Evolutionary conservation across 306 rosid genomes (phyloP), one percentile per base, ranked within the genome.

Genomic region (Astragalus membranaceus): DNA sequence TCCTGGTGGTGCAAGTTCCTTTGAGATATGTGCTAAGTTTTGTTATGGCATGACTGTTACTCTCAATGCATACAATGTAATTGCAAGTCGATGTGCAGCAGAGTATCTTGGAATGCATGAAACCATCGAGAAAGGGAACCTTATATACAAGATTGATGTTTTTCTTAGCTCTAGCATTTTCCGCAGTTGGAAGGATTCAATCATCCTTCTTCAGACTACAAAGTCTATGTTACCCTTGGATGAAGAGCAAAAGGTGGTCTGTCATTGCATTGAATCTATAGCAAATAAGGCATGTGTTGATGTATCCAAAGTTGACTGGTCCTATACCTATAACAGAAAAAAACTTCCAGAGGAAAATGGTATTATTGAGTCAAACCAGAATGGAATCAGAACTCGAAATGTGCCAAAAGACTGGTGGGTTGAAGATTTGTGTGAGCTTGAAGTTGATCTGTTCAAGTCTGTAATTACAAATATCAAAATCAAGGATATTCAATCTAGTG

Each of bases 361-460:
- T 70, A 74, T 78, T 70, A 74, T 78, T 8, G 88, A 85, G 66
- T 79, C 82, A 43, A 81, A 84, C 73, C 87, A 76, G 80, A 84
- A 82, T 57, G 90, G 88, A 23, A 67, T 83, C 57, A 83, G 89
- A 81, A 84, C 74, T 67, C 86, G 91, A 30, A 64, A 66, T 20
- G 99, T 95, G 79, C 99, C 97, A 36, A 86, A 79, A 61, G 99
- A 91, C 78, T 95, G 99, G 99, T 95, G 99, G 99, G 96, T 89
- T 72, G 97, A 87, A 82, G 97, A 91, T 73, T 77, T 95, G 70
- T 95, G 96, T 44, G 97, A 95, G 77, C 99, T 95, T 56, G 96
- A 91, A 74, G 90, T 86, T 69, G 96, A 91, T 75, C 72, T 91
- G 35, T 95, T 78, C 61, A 86, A 85, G 73, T 84, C 81, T 6